Evolutionary conservation across 2,329 filamentous ascomycete species (phyloP), one percentile per base, ranked within the genome.

Genomic region (Trichoderma polysporum): DNA sequence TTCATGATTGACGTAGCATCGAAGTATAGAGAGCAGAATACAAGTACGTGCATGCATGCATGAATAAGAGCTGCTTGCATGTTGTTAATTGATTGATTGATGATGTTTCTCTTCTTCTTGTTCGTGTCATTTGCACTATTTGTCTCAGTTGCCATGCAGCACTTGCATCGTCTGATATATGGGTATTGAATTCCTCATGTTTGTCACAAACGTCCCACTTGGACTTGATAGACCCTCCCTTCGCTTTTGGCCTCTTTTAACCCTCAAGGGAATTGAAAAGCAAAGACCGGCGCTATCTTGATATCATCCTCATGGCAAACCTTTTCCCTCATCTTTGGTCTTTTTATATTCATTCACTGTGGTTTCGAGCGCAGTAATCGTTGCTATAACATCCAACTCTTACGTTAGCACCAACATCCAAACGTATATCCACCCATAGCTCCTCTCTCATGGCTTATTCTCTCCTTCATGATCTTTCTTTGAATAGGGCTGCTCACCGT

Each of bases 401-500:
- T 19, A 9, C n/a, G 35, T 67, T 15, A 63, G 65, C 65, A 15
- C 9, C 25, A 17, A 4, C 35, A 17, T 6, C 25, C 19, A 33
- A 9, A 53, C 17, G 15, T 27, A 19, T 0, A 4, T 10, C 41
- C 41, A 45, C 41, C n/a, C 19, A 19, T 19, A 45, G 41, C 57
- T 27, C 57, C 45, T 56, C 29, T 37, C 22, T 10, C 19, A 10
- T 22, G 5, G 17, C 19, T 50, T 3, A 41, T n/a, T n/a, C 39
- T 9, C 17, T 19, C 39, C 19, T 19, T n/a, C n/a, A 6, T 19
- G n/a, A 9, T 4, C 17, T 19, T 25, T 19, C 35, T 35, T 39
- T 19, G 3, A 19, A 15, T 2, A 62, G 27, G 49, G 49, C 39
- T 39, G 17, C 1, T 67, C 73, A 90, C 88, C 84, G 71, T 85